Base-by-base conservation (phyloP, 2,329 filamentous ascomycete species). In the Berkeleyomyces rouxiae region DNA sequence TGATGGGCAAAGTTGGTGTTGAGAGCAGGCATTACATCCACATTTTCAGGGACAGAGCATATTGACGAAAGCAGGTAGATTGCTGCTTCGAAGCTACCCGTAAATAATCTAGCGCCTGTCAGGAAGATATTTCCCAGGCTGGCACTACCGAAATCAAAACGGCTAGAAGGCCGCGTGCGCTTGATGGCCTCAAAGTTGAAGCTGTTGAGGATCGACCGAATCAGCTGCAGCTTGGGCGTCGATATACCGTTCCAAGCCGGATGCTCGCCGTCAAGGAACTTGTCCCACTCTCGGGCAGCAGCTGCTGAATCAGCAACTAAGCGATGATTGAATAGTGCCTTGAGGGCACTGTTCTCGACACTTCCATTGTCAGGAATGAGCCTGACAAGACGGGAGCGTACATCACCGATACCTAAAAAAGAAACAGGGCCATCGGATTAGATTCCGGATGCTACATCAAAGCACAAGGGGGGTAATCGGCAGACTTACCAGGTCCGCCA, bases 1-100 rank as follows among this genome's bases (percentile, higher is more conserved):
- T 97, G 92, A 69, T 95, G 88, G 0, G 89, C 89, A 75, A 96
- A 96, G 72, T 96, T 97, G 66, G 87, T 90, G 76, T 96, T 95
- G 68, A 97, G 88, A 3, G 88, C 90, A 0, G 92, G 93, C 13
- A 97, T 82, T 0, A 96, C 90, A 0, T 84, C 80, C 4, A 93
- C 83, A 60, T 84, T 79, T 9, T 82, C 79, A 0, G 90, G 87
- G 0, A 97, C 87, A n/a, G 83, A 83, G 70, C 91, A 95, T 66
- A 96, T 88, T 68, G 86, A 87, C 59, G 87, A 87, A 3, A 97
- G 80, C 1, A 97, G 81, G 70, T 96, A 96, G 66, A 97, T 93
- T 49, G 90, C 89, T 5, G 87, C 88, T 72, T 97, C 93, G 67
- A 97, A 92, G 64, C 87, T 92, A 40, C 92, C 92, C 0, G 89